A percentile compares a stretch with the other conserved stretches of the same genome.
Evolutionary conservation across 2,329 filamentous ascomycete genomes (phyloP).

Genomic region (Xylaria multiplex): DNA sequence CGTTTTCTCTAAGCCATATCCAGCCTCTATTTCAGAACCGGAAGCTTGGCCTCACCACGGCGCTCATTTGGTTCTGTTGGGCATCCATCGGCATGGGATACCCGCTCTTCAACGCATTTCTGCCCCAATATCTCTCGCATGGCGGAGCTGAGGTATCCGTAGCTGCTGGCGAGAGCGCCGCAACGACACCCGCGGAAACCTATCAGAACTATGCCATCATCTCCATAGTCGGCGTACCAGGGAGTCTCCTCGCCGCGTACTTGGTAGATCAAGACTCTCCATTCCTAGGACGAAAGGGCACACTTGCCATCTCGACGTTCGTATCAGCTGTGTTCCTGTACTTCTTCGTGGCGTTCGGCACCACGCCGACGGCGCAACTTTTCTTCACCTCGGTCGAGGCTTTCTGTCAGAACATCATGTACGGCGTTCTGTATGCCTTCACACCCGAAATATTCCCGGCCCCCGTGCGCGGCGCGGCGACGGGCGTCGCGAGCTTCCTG

Average conservation of each 20-base stretch:
- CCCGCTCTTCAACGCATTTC: slow-evolving; percentile 87
- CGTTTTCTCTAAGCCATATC: slow-evolving; percentile 75
- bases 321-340: slow-evolving; percentile 76
- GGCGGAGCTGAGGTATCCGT: slow-evolving; percentile 56
- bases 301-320: slow-evolving; percentile 73
- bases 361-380: slow-evolving; percentile 67
- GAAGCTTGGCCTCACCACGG: slow-evolving; percentile 62
- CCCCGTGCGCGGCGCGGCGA: slow-evolving; percentile 75
- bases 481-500: slow-evolving; percentile 76
- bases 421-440: slow-evolving; percentile 79
- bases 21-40: slow-evolving; percentile 70
- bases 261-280: slow-evolving; percentile 73
- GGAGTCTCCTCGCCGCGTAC: slow-evolving; percentile 77
- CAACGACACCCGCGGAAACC: slow-evolving; percentile 54
- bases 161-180: slow-evolving; percentile 40
- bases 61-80: slow-evolving; percentile 81
- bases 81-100: slow-evolving; percentile 86
- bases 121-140: slow-evolving; percentile 84
- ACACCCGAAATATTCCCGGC: slow-evolving; percentile 82
- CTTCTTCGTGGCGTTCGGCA: slow-evolving; percentile 70
- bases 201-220: slow-evolving; percentile 89
- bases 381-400: slow-evolving; percentile 74
- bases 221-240: slow-evolving; percentile 78
- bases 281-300: slow-evolving; percentile 74
- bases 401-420: slow-evolving; percentile 81